Evolutionary conservation across 192 early-diverging fungal genomes (phyloP).

Genomic region (Entomortierella chlamydospora): DNA sequence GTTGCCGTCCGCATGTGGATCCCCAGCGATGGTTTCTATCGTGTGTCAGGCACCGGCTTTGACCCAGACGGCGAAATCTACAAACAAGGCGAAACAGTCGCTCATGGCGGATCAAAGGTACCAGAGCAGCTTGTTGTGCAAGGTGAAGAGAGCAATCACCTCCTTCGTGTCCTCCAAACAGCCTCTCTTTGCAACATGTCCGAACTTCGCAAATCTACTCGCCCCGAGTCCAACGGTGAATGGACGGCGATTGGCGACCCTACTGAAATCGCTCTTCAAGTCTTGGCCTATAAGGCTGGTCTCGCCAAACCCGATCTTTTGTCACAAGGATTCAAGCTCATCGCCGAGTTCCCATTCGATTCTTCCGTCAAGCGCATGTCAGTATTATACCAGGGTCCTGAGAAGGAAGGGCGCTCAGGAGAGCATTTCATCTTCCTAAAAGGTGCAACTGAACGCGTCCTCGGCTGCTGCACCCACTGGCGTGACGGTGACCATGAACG

Average conservation of each 20-base stretch:
- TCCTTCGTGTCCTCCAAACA: slow-evolving; percentile 64
- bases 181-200: slow-evolving; percentile 89
- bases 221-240: slow-evolving; percentile 65
- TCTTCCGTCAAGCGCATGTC: slow-evolving; percentile 92
- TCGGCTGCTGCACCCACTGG: slow-evolving; percentile 73
- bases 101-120: background rate
- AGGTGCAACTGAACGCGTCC: slow-evolving; percentile 92
- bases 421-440: slow-evolving; percentile 79
- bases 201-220: slow-evolving; percentile 71
- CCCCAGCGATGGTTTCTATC: slow-evolving; percentile 75
- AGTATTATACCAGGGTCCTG: slow-evolving; percentile 68
- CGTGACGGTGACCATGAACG: slow-evolving; percentile 55
- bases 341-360: slow-evolving; percentile 80
- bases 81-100: background rate
- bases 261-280: slow-evolving; percentile 93
- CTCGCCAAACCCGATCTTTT: slow-evolving; percentile 77
- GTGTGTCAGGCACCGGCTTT: slow-evolving; percentile 74
- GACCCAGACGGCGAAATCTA: slow-evolving; percentile 64
- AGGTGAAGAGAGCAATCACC: slow-evolving; percentile 38
- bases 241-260: slow-evolving; percentile 90
- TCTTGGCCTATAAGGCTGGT: slow-evolving; percentile 84
- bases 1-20: slow-evolving; percentile 87
- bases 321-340: slow-evolving; percentile 57
- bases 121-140: slow-evolving; percentile 37
- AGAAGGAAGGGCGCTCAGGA: slow-evolving; percentile 11